Conservation (phyloP, 2,329 filamentous ascomycete species). For the Colletotrichum ledebouriae region DNA sequence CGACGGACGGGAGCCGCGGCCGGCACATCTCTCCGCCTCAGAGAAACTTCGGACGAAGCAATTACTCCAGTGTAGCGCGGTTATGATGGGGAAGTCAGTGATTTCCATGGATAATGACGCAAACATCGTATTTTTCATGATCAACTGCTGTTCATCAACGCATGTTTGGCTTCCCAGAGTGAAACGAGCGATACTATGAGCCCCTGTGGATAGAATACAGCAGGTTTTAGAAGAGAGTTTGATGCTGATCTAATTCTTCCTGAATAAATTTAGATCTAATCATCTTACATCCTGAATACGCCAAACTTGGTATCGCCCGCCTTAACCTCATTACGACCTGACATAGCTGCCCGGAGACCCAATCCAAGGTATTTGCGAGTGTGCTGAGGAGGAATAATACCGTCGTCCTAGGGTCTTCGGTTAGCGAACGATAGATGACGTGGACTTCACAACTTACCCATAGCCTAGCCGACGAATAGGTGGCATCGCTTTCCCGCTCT, state of each 20-base stretch:
- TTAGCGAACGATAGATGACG: slow-evolving; percentile 37
- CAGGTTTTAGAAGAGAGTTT: not conserved
- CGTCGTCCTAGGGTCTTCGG: slow-evolving; percentile 70
- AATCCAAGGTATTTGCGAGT: slow-evolving; percentile 80
- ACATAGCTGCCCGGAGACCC: slow-evolving; percentile 78
- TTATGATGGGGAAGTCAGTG: too few species aligned
- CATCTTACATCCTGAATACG: slow-evolving; percentile 82
- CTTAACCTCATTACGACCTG: slow-evolving; percentile 73
- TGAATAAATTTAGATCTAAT: not conserved
- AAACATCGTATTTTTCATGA: not conserved
- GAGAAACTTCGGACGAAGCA: not conserved
- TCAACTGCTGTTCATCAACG: not conserved
- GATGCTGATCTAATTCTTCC: not conserved
- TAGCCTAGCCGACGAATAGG: slow-evolving; percentile 87
- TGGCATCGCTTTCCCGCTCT: slow-evolving; percentile 89
- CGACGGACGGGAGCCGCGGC: slow-evolving; percentile 2
- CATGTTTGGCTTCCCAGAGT: not conserved
- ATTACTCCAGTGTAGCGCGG: not conserved
- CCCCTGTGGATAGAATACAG: not conserved
- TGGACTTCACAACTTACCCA: slow-evolving; percentile 72
- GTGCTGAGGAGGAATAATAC: slow-evolving; percentile 82
- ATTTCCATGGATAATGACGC: not conserved
- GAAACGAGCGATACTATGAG: not conserved
- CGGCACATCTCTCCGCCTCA: not conserved
- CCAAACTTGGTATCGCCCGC: slow-evolving; percentile 79